These are phyloP conservation scores for Pyrenochaeta sp. DNA, from an alignment of 2,329 filamentous ascomycete genomes.

Conservation along the genomic window DNA sequence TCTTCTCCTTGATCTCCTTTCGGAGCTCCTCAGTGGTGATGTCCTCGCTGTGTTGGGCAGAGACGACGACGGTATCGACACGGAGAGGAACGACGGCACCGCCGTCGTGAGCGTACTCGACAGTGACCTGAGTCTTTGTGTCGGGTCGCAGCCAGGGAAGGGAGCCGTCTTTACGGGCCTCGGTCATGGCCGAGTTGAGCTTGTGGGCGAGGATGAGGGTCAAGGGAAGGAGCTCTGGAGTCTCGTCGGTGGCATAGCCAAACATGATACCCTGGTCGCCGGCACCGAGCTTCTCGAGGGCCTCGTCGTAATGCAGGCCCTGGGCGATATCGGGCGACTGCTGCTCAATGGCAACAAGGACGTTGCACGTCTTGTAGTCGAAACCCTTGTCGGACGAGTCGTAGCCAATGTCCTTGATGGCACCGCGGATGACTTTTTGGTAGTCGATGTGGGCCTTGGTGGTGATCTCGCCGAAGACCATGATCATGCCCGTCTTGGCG, in stretches of 20 bases:
- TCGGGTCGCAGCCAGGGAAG: conserved; percentile 96
- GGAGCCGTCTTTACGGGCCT: conserved; percentile 84
- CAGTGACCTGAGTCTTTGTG: conserved; percentile 99
- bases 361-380: conserved; percentile 99
- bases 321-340: conserved; percentile 99
- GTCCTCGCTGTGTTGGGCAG: conserved; percentile 88
- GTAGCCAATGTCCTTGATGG: conserved; percentile 99
- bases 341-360: conserved; percentile 98
- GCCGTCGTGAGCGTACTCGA: conserved; percentile 97
- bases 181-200: conserved; percentile 94
- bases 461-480: conserved; percentile 86
- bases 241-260: conserved; percentile 99
- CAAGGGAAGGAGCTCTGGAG: conserved; percentile 93
- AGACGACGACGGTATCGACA: conserved; percentile 96
- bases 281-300: conserved; percentile 95
- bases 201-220: conserved; percentile 95
- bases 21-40: conserved; percentile 92
- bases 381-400: conserved; percentile 97
- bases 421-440: conserved; percentile 93
- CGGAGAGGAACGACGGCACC: conserved; percentile 91
- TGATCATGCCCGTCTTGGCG: conserved; percentile 99
- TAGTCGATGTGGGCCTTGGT: conserved; percentile 96
- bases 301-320: conserved; percentile 97
- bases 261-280: conserved; percentile 99
- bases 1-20: conserved; percentile 96